Evolutionary conservation across 495 filamentous ascomycete species (phyloP).

Genomic region (Neurospora sp.): DNA sequence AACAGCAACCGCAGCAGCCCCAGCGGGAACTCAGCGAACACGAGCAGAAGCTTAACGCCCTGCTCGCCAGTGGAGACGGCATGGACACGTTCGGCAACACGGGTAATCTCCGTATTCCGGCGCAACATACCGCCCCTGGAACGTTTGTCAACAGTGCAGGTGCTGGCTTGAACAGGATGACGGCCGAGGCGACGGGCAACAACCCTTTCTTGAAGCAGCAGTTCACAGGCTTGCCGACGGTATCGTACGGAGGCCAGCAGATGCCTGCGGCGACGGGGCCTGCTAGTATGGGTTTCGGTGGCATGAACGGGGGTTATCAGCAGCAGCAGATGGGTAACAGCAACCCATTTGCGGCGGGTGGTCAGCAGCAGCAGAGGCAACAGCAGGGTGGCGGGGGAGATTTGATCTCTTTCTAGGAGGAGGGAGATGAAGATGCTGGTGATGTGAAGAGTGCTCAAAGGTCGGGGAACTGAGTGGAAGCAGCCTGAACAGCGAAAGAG

Average conservation of each 20-base stretch:
- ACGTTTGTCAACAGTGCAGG: slow-evolving; percentile 95
- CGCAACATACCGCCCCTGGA: slow-evolving; percentile 93
- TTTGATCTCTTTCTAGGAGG: slow-evolving; percentile 76
- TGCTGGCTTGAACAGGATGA: slow-evolving; percentile 57
- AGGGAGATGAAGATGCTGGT: background rate
- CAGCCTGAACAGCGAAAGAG: background rate
- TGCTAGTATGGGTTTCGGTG: slow-evolving; percentile 34
- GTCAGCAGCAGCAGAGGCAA: slow-evolving; percentile 55
- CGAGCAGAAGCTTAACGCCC: slow-evolving; percentile 78
- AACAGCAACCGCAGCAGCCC: slow-evolving; percentile 32
- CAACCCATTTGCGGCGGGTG: slow-evolving; percentile 65
- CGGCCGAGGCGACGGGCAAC: slow-evolving; percentile 68
- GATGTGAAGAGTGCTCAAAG: background rate
- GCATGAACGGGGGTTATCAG: background rate
- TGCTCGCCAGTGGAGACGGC: slow-evolving; percentile 78
- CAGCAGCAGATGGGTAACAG: slow-evolving; percentile 27
- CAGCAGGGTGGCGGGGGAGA: slow-evolving; percentile 51
- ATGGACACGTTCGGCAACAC: slow-evolving; percentile 96
- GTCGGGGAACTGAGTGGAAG: background rate
- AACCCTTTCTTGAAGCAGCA: slow-evolving; percentile 83
- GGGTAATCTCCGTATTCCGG: slow-evolving; percentile 86
- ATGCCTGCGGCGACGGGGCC: slow-evolving; percentile 73
- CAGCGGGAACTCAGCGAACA: slow-evolving; percentile 59
- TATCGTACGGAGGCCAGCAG: slow-evolving; percentile 43
- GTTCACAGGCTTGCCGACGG: slow-evolving; percentile 68